These are phyloP conservation scores for Aspergillus fumigatus DNA, from an alignment of 2,329 filamentous ascomycete species.

Conservation along the genomic window DNA sequence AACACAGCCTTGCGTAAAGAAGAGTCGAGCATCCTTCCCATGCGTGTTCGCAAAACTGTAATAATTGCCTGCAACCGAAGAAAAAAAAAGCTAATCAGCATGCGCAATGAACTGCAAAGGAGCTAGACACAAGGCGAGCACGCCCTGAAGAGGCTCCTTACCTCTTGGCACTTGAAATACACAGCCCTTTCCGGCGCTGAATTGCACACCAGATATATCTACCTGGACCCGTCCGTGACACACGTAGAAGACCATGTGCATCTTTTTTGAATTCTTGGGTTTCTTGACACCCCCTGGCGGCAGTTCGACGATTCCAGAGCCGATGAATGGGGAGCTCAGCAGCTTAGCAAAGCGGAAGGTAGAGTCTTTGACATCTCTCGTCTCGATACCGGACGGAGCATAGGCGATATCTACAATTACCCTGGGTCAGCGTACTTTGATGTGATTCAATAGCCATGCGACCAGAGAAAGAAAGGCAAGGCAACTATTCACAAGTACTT, in stretches of 20 bases:
- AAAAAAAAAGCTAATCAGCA: not conserved
- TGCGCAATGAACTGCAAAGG: not conserved
- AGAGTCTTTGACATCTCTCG: conserved; percentile 56
- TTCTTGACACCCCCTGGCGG: conserved; percentile 78
- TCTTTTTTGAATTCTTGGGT: conserved; percentile 86
- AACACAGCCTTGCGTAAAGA: conserved; percentile 87
- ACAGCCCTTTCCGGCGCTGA: conserved; percentile 80
- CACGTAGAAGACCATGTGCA: conserved; percentile 97
- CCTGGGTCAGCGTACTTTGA: not conserved
- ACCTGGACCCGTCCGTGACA: conserved; percentile 77
- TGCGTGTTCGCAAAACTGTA: conserved; percentile 86
- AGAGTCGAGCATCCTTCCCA: conserved; percentile 68
- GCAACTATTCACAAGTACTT: conserved; percentile 19
- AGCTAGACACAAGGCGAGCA: not conserved
- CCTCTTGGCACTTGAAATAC: conserved; percentile 94
- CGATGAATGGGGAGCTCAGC: conserved; percentile 78
- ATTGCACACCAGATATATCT: conserved; percentile 54
- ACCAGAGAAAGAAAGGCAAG: not conserved
- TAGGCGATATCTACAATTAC: conserved; percentile 54
- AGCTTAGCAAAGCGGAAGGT: conserved; percentile 88
- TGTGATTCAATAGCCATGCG: no score
- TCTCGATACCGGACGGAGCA: conserved; percentile 53
- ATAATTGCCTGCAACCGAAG: conserved; percentile 70
- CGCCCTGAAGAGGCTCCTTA: conserved; percentile 45
- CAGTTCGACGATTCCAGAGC: conserved; percentile 83